Evolutionary conservation across 441 rosid species (phyloP), one percentile per base, ranked within the genome.

Genomic region (Mallotus japonicus): DNA sequence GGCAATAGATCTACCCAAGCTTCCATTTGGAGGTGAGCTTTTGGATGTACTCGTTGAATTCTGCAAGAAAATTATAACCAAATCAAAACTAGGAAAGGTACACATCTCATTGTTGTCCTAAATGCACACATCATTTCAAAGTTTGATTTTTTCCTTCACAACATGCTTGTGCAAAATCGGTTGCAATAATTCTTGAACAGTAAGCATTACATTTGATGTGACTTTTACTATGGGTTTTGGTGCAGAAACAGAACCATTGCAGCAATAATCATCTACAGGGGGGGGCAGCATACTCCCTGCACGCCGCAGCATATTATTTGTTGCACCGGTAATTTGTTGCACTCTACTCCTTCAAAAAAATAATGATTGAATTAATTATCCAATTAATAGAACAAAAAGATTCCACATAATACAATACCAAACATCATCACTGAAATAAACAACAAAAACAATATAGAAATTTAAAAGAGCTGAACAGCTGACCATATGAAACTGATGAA

Each of bases 11-110:
- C 88, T 85, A 69, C 88, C 76, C 57, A 82, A 76, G 76, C 82
- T 87, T 79, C 92, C 97, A 84, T 87, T 89, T 68, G 97, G 94
- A 44, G 95, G 92, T 71, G 98, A 88, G 78, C 81, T 83, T 82
- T 79, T 92, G 73, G 83, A 76, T 70, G 68, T 78, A 59, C 77
- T 81, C 34, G 75, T 62, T 22, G 83, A 65, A 83, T 49, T 85
- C 95, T 95, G 89, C 74, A 59, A 72, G 34, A 77, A 6, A 71
- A 70, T 73, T 7, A 70, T 8, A 47, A 46, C 44, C 55, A 59
- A 56, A 10, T 57, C 49, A 44, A 46, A 59, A 70, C 34, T 37
- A 56, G 34, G 17, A 32, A 50, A 69, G 40, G 5, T 15, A 67
- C 16, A 42, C n/a, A 44, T 42, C 13, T 34, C 53, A 13, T 46